Evolutionary conservation across 2,329 filamentous ascomycete genomes (phyloP).

Genomic region (Cercospora sp.): DNA sequence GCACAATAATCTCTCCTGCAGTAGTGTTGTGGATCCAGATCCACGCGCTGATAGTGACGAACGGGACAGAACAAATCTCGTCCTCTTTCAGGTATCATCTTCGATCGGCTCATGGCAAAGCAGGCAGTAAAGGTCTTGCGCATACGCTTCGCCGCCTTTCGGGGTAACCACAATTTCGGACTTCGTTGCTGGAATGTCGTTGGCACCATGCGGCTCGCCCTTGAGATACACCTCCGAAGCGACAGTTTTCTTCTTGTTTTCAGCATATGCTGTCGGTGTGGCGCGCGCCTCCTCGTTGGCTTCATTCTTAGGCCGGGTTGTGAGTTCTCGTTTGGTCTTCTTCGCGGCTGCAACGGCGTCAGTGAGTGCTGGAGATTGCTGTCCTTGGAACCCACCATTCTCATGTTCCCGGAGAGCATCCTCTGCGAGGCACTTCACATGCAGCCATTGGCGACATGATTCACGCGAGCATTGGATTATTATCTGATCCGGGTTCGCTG

Average conservation of each 20-base stretch:
- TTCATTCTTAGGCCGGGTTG: conserved; percentile 13
- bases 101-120: conserved; percentile 32
- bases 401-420: conserved; percentile 25
- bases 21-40: conserved; percentile 1
- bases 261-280: neutral
- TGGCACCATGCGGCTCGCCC: conserved; percentile 21
- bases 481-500: conserved; percentile 47
- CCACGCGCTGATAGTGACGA: neutral
- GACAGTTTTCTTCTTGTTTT: conserved; percentile 19
- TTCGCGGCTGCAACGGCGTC: conserved; percentile 17
- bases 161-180: conserved; percentile 36
- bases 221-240: conserved; percentile 34
- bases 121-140: conserved; percentile 35
- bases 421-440: conserved; percentile 44
- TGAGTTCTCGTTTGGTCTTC: conserved; percentile 8
- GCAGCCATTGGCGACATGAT: conserved; percentile 47
- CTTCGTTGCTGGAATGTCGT: conserved; percentile 21
- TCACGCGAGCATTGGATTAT: conserved; percentile 45
- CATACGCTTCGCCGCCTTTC: conserved; percentile 26
- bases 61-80: neutral
- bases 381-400: conserved; percentile 18
- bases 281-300: conserved; percentile 15
- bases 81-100: conserved; percentile 22
- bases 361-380: neutral
- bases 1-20: conserved; percentile 11